phyloP scores from a whole-genome alignment of 1,284 basidiomycete genomes.

The Leccinum griseonigrum region DNA sequence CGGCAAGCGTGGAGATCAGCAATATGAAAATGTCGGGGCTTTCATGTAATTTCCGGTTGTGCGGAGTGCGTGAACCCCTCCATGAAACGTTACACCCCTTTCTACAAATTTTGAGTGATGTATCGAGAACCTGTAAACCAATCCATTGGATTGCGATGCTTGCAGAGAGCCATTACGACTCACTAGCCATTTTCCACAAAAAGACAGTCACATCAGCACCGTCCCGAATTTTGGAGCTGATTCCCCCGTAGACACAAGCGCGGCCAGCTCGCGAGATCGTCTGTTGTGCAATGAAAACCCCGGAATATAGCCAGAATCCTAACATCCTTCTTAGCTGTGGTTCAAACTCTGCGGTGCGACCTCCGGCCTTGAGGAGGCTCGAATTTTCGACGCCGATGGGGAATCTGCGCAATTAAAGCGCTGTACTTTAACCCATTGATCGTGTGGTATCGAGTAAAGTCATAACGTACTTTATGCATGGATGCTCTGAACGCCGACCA shows the following conservation, averaged over 20 bases:
- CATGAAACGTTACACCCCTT: conserved; percentile 36
- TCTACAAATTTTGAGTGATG: conserved; percentile 63
- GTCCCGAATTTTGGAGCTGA: conserved; percentile 56
- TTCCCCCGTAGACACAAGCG: conserved; percentile 54
- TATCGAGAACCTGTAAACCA: conserved; percentile 55
- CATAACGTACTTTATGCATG: no score
- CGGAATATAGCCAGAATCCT: neutral
- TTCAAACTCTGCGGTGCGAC: conserved; percentile 40
- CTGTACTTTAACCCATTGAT: no score
- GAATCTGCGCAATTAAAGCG: no score
- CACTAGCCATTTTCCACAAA: conserved; percentile 86
- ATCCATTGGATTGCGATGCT: neutral
- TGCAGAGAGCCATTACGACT: conserved; percentile 19
- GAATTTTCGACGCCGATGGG: no score
- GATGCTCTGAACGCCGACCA: conserved; percentile 29
- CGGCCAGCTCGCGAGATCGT: conserved; percentile 50
- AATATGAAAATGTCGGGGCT: conserved; percentile 74
- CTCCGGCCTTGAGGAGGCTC: no score
- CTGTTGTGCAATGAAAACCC: conserved; percentile 32
- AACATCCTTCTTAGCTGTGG: conserved; percentile 4
- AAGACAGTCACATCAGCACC: conserved; percentile 58
- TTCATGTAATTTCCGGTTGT: conserved; percentile 72
- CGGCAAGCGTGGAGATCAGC: conserved; percentile 76
- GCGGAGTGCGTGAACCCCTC: conserved; percentile 10
- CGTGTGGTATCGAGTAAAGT: no score